These are phyloP conservation scores for Cryoendolithus antarcticus DNA, from an alignment of 2,329 filamentous ascomycete species.

Conservation along the genomic window DNA sequence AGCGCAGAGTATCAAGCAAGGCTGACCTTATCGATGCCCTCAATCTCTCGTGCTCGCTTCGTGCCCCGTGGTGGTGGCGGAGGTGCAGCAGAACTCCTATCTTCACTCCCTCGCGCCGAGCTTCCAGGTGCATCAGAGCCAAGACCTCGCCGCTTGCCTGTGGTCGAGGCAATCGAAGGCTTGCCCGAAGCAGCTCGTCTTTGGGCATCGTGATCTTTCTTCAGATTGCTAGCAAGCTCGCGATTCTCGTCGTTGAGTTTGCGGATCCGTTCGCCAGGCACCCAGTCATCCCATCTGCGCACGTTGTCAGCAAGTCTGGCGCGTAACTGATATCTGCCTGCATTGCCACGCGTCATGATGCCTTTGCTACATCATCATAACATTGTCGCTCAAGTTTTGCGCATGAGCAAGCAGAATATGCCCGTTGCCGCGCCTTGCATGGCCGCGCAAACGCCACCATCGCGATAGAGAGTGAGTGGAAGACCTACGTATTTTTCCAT, in stretches of 20 bases:
- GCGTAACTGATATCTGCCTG: too few relatives aligned
- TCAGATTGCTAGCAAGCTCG: constrained; percentile 65
- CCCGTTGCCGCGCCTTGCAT: too few relatives aligned
- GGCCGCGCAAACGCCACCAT: too few relatives aligned
- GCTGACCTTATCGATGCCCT: constrained; percentile 60
- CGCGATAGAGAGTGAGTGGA: neutral
- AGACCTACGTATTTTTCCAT: constrained; percentile 86
- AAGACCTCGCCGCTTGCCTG: constrained; percentile 41
- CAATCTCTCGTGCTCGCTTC: constrained; percentile 65
- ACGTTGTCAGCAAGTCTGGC: constrained; percentile 3
- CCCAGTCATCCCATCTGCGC: constrained; percentile 91
- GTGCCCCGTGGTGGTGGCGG: constrained; percentile 50
- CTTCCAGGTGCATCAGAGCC: constrained; percentile 39
- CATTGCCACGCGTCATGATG: too few relatives aligned
- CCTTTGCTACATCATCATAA: neutral
- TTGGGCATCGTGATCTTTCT: constrained; percentile 53
- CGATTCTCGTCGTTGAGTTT: constrained; percentile 94
- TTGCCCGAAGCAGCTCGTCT: constrained; percentile 35
- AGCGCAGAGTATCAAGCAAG: constrained; percentile 6
- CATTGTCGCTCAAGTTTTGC: neutral
- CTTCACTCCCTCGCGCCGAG: constrained; percentile 62
- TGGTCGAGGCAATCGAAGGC: constrained; percentile 26
- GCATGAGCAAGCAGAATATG: neutral
- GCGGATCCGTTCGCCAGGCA: constrained; percentile 79
- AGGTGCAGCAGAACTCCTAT: constrained; percentile 52